A percentile compares a stretch with the other conserved stretches of the same genome.
phyloP scores from a whole-genome alignment of 257 asterid species.

The Penstemon barbatus region DNA sequence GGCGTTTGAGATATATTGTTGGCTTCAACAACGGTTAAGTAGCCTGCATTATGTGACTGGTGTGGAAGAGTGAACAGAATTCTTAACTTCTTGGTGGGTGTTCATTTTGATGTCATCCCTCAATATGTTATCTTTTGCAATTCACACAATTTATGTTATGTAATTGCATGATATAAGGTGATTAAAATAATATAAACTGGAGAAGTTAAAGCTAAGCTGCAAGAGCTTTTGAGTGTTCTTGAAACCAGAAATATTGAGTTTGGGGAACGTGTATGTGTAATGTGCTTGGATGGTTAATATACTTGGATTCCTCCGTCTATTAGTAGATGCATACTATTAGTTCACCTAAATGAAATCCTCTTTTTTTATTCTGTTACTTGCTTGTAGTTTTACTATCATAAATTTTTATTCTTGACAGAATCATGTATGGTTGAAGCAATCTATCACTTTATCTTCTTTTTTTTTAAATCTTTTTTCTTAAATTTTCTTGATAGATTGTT shows the following conservation, averaged over 20 bases:
- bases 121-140: not conserved
- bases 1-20: not conserved
- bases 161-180: not conserved
- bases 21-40: not conserved
- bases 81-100: slow-evolving; percentile 6
- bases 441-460: not conserved
- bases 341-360: not conserved
- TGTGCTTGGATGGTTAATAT: not conserved
- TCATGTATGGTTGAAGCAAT: slow-evolving; percentile 7
- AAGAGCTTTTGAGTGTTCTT: slow-evolving; percentile 8
- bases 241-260: slow-evolving; percentile 4
- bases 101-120: not conserved
- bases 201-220: not conserved
- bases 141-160: not conserved
- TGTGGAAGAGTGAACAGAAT: not conserved
- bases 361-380: not conserved
- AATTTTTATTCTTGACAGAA: not conserved
- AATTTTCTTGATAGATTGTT: not conserved
- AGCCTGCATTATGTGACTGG: not conserved
- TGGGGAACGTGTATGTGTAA: not conserved
- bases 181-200: slow-evolving; percentile 2
- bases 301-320: too few species aligned
- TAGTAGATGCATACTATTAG: not conserved
- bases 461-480: not conserved
- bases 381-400: slow-evolving; percentile 1